These are phyloP conservation scores for Fusarium cicatricum DNA, from an alignment of 2,329 filamentous ascomycete genomes.

Conservation along the genomic window DNA sequence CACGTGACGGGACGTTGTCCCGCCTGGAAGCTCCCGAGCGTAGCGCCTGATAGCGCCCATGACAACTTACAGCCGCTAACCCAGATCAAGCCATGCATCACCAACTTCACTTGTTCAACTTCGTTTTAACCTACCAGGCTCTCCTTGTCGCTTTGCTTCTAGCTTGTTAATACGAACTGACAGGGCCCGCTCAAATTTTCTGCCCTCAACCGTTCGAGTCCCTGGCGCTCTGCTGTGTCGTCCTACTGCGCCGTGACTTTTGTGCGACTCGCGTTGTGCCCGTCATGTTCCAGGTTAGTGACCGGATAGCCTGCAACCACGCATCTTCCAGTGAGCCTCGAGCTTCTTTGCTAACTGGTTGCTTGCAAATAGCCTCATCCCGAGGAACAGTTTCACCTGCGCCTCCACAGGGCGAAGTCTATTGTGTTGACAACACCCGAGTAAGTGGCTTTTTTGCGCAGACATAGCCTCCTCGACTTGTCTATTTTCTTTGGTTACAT, in stretches of 20 bases:
- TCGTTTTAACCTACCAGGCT: background rate
- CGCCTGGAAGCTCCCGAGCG: background rate
- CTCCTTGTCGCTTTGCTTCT: background rate
- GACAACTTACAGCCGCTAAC: constrained; percentile 22
- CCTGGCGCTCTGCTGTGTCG: background rate
- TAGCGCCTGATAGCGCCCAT: constrained; percentile 12
- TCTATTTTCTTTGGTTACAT: background rate
- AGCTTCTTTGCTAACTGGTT: constrained; percentile 18
- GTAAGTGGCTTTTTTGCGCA: constrained; percentile 50
- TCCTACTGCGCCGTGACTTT: background rate
- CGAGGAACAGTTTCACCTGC: constrained; percentile 78
- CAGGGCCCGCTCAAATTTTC: no score
- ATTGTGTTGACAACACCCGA: constrained; percentile 84
- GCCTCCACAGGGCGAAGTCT: constrained; percentile 83
- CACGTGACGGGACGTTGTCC: constrained; percentile 6
- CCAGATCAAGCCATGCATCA: constrained; percentile 13
- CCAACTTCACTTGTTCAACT: constrained; percentile 22
- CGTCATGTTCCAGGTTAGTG: constrained; percentile 42
- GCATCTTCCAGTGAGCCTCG: background rate
- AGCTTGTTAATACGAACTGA: background rate
- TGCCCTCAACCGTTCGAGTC: background rate
- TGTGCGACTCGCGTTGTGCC: constrained; percentile 8
- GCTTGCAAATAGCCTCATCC: constrained; percentile 63
- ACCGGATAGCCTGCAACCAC: constrained; percentile 1
- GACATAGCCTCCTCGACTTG: background rate